phyloP scores from a whole-genome alignment of 805 yeast genomes.

The Saturnispora kantuleensis region DNA sequence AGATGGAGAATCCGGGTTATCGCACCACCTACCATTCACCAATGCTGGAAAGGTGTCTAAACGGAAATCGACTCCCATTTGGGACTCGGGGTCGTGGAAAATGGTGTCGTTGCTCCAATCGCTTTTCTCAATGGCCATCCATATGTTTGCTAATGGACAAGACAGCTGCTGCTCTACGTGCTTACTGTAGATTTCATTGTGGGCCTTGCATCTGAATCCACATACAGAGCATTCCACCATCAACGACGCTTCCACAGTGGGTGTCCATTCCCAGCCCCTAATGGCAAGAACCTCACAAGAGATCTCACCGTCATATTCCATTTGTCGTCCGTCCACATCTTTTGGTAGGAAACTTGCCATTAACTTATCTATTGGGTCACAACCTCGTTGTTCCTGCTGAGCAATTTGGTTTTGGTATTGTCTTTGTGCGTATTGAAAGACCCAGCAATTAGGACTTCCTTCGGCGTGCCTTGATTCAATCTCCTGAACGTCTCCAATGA shows the following conservation, averaged over 20 bases:
- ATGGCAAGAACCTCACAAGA: slow-evolving; percentile 1
- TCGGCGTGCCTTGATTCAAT: slow-evolving; percentile 40
- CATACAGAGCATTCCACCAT: slow-evolving; percentile 8
- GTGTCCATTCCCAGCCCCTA: slow-evolving; percentile 10
- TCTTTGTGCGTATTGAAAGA: background rate
- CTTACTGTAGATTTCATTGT: background rate
- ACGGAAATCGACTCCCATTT: background rate
- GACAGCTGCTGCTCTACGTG: slow-evolving; percentile 3
- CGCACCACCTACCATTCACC: background rate
- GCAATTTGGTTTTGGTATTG: background rate
- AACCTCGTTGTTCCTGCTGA: background rate
- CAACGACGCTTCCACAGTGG: slow-evolving; percentile 6
- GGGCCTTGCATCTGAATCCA: background rate
- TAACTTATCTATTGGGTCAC: too few relatives aligned
- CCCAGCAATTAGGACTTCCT: slow-evolving; percentile 31
- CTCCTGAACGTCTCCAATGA: slow-evolving; percentile 49
- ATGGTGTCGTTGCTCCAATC: background rate
- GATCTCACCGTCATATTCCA: background rate
- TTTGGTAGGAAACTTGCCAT: background rate
- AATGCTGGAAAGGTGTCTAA: background rate
- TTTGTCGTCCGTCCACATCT: background rate
- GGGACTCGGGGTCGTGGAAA: slow-evolving; percentile 3
- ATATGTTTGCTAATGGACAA: slow-evolving; percentile 7
- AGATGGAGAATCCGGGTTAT: slow-evolving; percentile 29
- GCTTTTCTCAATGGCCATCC: slow-evolving; percentile 3